Evolutionary conservation across 1,284 basidiomycete species (phyloP).

Genomic region (Kwoniella shivajii): DNA sequence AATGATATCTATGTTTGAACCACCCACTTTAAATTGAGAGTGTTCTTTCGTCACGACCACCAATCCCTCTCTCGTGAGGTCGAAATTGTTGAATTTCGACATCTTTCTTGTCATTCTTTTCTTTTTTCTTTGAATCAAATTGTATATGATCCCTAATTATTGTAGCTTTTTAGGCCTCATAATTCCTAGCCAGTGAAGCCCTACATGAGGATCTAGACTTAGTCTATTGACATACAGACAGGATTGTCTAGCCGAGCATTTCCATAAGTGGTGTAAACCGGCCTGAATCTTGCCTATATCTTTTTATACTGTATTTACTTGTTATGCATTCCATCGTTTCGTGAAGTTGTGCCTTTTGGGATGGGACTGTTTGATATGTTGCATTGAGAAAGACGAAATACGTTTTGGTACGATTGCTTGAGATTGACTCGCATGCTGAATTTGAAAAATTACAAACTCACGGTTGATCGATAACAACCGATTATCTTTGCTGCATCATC

Average conservation of each 20-base stretch:
- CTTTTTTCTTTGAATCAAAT: constrained; percentile 30
- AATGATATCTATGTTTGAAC: no score
- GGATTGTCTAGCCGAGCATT: constrained; percentile 34
- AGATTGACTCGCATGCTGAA: no score
- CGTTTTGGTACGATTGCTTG: neutral
- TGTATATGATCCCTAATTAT: constrained; percentile 40
- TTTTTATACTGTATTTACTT: constrained; percentile 9
- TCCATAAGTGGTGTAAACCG: constrained; percentile 25
- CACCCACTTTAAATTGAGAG: no score
- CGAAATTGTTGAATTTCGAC: no score
- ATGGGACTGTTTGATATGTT: neutral
- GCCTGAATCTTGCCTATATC: constrained; percentile 51
- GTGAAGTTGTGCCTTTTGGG: neutral
- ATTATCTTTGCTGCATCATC: no score
- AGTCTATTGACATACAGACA: constrained; percentile 20
- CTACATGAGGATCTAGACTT: constrained; percentile 40
- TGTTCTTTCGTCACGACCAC: no score
- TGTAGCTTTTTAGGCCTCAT: constrained; percentile 23
- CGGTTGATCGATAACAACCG: neutral
- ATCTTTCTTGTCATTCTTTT: constrained; percentile 15
- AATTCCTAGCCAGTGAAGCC: constrained; percentile 22
- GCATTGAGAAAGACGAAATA: neutral
- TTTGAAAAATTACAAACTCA: neutral
- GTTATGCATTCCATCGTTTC: constrained; percentile 6
- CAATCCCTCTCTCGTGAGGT: no score